Evolutionary conservation across 305 asterid species (phyloP).

Genomic region (Fraxinus paxiana): DNA sequence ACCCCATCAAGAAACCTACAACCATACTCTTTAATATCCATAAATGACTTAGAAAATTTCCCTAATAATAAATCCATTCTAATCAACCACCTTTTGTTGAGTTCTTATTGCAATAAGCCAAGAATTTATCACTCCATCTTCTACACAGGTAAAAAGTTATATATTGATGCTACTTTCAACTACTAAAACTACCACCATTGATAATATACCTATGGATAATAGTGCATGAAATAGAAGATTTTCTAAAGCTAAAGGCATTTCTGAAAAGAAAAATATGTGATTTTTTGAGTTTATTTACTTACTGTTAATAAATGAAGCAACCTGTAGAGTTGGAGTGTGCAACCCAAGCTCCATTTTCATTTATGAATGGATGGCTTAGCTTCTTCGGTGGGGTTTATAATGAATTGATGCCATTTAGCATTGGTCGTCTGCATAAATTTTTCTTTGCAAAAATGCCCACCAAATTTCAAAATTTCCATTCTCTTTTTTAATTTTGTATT

Average conservation of each 20-base stretch:
- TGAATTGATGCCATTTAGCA: background rate
- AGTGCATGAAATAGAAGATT: conserved; percentile 1
- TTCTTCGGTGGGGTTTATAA: background rate
- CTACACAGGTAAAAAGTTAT: conserved; percentile 2
- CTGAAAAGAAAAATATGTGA: background rate
- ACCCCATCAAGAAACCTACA: conserved; percentile 29
- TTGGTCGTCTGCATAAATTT: background rate
- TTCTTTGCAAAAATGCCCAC: conserved; percentile 20
- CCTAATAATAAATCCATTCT: conserved; percentile 4
- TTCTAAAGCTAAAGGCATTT: background rate
- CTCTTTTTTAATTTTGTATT: background rate
- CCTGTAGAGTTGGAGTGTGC: conserved; percentile 21
- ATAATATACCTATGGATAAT: conserved; percentile 18
- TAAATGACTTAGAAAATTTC: conserved; percentile 18
- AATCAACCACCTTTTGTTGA: conserved; percentile 24
- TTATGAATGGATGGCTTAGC: background rate
- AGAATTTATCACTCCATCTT: conserved; percentile 15
- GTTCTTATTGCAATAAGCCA: conserved; percentile 5
- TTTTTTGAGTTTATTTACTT: conserved; percentile 20
- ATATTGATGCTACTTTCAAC: conserved; percentile 27
- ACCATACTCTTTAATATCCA: conserved; percentile 24
- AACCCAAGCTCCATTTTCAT: conserved; percentile 25
- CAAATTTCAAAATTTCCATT: background rate
- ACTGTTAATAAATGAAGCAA: conserved; percentile 24
- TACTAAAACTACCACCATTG: conserved; percentile 30